Base-by-base conservation (phyloP, 2,329 filamentous ascomycete species). In the Hypoxylon sp. region DNA sequence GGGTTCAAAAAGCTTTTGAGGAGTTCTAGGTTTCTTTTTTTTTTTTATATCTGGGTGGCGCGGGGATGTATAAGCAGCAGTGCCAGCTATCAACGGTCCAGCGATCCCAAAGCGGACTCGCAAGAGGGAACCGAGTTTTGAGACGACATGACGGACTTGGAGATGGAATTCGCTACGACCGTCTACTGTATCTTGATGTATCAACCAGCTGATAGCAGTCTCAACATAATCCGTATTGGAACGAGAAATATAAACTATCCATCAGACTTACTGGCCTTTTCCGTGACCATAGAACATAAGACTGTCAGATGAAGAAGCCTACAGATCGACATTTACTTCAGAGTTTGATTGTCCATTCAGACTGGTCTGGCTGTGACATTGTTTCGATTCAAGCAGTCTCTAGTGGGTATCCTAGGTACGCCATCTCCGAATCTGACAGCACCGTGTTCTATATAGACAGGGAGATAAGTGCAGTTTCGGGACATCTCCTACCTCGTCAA, bases 401-500 rank as follows among this genome's bases (percentile, higher is more conserved):
- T n/a, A n/a, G n/a, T n/a, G n/a, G n/a, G n/a, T n/a, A n/a, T n/a
- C n/a, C n/a, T n/a, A n/a, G n/a, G n/a, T n/a, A n/a, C n/a, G n/a
- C n/a, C n/a, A 40, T 24, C 17, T 11, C 18, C 11, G 11, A 6
- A n/a, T n/a, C n/a, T n/a, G n/a, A n/a, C n/a, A n/a, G n/a, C n/a
- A n/a, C n/a, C n/a, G n/a, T n/a, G n/a, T n/a, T n/a, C n/a, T n/a
- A 2, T 6, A 40, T 11, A 23, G 17, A 11, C 17, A 40, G n/a
- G n/a, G 9, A 41, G 10, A 24, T 11, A 20, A 41, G 9, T 21
- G 47, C 40, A 29, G 20, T 33, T 35, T 47, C 10, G 9, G 9
- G 4, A 24, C 9, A 41, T 33, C 4, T 11, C 46, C 47, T 37
- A 7, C 42, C 18, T 37, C 43, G 46, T 49, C 53, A 57, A 38